These are phyloP conservation scores for Kwoniella bestiolae DNA, from an alignment of 768 basidiomycete species.

Conservation along the genomic window DNA sequence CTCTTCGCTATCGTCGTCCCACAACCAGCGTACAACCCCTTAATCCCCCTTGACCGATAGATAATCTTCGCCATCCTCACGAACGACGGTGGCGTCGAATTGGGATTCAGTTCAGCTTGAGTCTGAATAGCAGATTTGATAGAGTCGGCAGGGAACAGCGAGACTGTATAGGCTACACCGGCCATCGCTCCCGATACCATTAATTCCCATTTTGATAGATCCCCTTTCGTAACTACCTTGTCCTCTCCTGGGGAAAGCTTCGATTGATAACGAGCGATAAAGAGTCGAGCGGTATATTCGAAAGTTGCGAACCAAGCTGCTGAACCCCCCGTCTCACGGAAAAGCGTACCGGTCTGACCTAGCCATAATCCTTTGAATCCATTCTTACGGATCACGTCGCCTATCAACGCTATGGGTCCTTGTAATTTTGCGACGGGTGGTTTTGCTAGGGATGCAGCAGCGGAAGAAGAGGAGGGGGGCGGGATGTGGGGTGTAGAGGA, in stretches of 20 bases:
- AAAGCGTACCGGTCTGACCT: conserved; percentile 88
- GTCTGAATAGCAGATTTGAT: conserved; percentile 96
- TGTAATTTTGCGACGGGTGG: conserved; percentile 60
- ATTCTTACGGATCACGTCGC: conserved; percentile 66
- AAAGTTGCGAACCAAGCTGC: conserved; percentile 91
- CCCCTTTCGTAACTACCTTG: conserved; percentile 58
- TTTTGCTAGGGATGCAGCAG: conserved; percentile 23
- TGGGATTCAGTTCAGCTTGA: conserved; percentile 70
- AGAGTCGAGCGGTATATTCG: conserved; percentile 70
- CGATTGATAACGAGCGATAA: conserved; percentile 64
- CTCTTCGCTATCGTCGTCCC: conserved; percentile 85
- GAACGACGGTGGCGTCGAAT: conserved; percentile 15
- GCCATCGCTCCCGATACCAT: conserved; percentile 85
- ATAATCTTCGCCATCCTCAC: conserved; percentile 67
- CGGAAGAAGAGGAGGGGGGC: conserved; percentile 30
- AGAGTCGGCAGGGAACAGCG: conserved; percentile 94
- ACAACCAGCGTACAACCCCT: conserved; percentile 83
- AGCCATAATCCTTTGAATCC: conserved; percentile 92
- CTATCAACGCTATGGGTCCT: conserved; percentile 74
- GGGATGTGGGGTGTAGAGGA: conserved; percentile 24
- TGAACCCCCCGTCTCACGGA: conserved; percentile 89
- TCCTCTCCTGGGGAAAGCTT: conserved; percentile 2
- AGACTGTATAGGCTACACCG: conserved; percentile 80
- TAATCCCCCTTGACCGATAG: conserved; percentile 74
- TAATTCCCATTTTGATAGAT: conserved; percentile 75